These are phyloP conservation scores for Zygosaccharomyces kombuchaensis DNA, from an alignment of 805 yeast genomes.

Conservation along the genomic window DNA sequence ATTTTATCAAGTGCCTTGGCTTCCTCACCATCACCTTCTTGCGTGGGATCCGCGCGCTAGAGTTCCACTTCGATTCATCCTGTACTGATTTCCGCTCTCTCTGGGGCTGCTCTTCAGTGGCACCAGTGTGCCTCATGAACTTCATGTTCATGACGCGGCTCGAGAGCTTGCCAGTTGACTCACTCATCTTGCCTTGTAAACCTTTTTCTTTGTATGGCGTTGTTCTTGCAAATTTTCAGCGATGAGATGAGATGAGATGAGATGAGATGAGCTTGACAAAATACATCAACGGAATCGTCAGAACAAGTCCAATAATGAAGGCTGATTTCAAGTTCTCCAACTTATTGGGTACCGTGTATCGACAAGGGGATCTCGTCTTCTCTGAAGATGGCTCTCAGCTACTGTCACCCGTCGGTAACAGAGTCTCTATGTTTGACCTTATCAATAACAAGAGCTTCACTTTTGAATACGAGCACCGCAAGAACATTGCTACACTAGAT, in stretches of 20 bases:
- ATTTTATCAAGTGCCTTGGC: constrained; percentile 5
- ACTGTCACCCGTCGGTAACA: constrained; percentile 89
- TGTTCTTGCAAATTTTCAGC: constrained; percentile 14
- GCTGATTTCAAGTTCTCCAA: constrained; percentile 88
- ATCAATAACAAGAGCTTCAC: constrained; percentile 82
- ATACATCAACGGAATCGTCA: background rate
- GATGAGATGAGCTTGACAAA: constrained; percentile 9
- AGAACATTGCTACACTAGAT: constrained; percentile 73
- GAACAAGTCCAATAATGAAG: constrained; percentile 47
- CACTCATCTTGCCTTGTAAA: constrained; percentile 16
- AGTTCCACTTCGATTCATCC: constrained; percentile 25
- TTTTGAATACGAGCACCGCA: constrained; percentile 87
- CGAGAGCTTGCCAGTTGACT: constrained; percentile 43
- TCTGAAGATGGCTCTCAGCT: constrained; percentile 81
- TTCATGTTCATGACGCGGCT: constrained; percentile 82
- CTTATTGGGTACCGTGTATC: constrained; percentile 88
- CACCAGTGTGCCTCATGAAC: constrained; percentile 46
- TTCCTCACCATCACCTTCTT: constrained; percentile 4
- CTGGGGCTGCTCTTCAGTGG: constrained; percentile 33
- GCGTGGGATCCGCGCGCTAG: background rate
- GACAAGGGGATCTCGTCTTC: constrained; percentile 85
- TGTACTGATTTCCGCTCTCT: constrained; percentile 23
- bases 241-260: constrained; percentile 26
- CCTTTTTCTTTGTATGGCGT: constrained; percentile 2
- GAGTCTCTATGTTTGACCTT: constrained; percentile 85